Percentiles rank a stretch among this genome's conserved stretches.
These are phyloP conservation scores for Trichoderma oligosporum DNA, from an alignment of 2,329 filamentous ascomycete species.

Conservation along the genomic window DNA sequence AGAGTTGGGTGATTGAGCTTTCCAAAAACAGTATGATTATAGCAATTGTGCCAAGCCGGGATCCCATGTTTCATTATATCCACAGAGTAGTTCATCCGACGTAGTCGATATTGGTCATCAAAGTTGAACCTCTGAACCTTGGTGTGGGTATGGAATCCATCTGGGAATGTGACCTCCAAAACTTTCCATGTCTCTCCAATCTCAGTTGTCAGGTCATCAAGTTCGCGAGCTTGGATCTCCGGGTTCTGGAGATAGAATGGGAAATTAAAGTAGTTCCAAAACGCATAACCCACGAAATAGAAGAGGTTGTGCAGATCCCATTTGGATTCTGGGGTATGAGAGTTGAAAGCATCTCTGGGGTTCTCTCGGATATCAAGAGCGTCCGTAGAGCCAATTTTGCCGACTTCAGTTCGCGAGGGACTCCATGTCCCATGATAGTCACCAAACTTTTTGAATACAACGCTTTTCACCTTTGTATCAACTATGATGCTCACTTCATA, in stretches of 20 bases:
- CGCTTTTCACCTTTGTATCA: not conserved
- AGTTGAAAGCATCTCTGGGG: not conserved
- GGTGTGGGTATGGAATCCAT: not conserved
- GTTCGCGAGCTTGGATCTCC: not conserved
- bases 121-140: slow-evolving; percentile 3
- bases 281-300: not conserved
- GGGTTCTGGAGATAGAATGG: not conserved
- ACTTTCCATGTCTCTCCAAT: not conserved
- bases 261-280: slow-evolving; percentile 5
- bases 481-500: not conserved
- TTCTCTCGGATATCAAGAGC: not conserved
- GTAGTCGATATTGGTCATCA: not conserved
- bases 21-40: not conserved
- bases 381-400: not conserved
- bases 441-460: not conserved
- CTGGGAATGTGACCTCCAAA: not conserved
- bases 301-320: slow-evolving; percentile 1
- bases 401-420: not conserved
- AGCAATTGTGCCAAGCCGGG: slow-evolving; percentile 2
- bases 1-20: not conserved
- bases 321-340: not conserved
- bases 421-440: not conserved
- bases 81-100: not conserved
- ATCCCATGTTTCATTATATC: not conserved
- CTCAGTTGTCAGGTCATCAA: not conserved